Evolutionary conservation across 2,329 filamentous ascomycete species (phyloP), one percentile per base, ranked within the genome.

Genomic region (Sporothrix schenckii): DNA sequence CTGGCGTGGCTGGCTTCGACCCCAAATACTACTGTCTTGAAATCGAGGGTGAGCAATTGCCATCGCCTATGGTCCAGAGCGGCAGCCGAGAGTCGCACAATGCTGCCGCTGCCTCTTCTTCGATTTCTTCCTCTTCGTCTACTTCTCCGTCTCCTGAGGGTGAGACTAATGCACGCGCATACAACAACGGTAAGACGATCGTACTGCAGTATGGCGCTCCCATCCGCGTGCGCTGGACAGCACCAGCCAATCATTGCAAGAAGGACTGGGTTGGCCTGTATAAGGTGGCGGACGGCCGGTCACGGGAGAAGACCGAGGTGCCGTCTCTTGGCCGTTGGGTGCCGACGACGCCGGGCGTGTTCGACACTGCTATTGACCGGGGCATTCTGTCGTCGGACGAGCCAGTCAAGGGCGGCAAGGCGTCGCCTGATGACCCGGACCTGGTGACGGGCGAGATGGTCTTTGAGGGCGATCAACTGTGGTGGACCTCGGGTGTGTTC

Each of bases 261-360:
- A 91, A 91, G 76, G 95, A 99, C 79, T 99, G 95, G 95, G 89
- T 99, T 68, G 94, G 94, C 4, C 85, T 99, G 6, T 99, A 98
- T 83, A 93, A 94, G 87, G 93, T 99, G 2, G 93, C 93, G 3
- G 94, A 98, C 80, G 99, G 97, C 77, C 87, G 89, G 7, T 95
- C 92, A 9, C 88, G 94, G 53, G 92, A 97, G 52, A 83, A 90
- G 16, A 97, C 95, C 2, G 89, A 92, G 68, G 88, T 97, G 11
- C 88, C 92, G 4, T 96, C 93, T 1, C 88, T 94, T 69, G 94
- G 94, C 50, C 89, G 95, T 70, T 99, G 95, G 95, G 85, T 93
- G 47, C 91, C 94, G 0, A 94, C 92, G 0, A 92, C 90, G 72
- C 84, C 87, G 3, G 91, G 91, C 24, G 85, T 88, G 70, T 97